Evolutionary conservation across 2,329 filamentous ascomycete genomes (phyloP).

Genomic region (Nemania sp.): DNA sequence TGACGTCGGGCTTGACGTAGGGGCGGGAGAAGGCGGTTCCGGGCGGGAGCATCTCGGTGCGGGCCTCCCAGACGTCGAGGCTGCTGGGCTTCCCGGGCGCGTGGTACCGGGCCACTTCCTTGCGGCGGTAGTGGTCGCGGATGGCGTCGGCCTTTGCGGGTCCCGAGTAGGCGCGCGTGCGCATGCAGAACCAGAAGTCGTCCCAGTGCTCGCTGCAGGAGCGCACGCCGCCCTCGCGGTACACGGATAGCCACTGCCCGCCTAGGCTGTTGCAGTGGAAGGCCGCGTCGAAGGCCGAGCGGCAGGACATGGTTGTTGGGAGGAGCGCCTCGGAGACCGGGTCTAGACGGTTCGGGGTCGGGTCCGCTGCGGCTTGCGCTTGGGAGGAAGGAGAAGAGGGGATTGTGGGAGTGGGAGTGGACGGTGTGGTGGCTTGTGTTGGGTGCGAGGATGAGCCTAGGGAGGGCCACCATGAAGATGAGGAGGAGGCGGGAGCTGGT

Average conservation of each 20-base stretch:
- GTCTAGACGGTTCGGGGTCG: slow-evolving; percentile 39
- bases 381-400: no score
- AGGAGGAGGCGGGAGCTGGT: slow-evolving; percentile 27
- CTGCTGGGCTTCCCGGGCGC: slow-evolving; percentile 68
- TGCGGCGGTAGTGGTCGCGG: slow-evolving; percentile 68
- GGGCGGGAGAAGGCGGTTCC: slow-evolving; percentile 51
- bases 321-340: slow-evolving; percentile 71
- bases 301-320: slow-evolving; percentile 84
- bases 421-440: slow-evolving; percentile 22
- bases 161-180: slow-evolving; percentile 67
- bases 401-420: slow-evolving; percentile 20
- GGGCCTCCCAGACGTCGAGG: slow-evolving; percentile 86
- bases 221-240: slow-evolving; percentile 79
- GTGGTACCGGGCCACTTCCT: slow-evolving; percentile 65
- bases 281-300: slow-evolving; percentile 85
- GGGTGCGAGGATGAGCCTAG: slow-evolving; percentile 22
- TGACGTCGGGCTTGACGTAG: slow-evolving; percentile 45
- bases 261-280: slow-evolving; percentile 93
- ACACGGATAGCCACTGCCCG: slow-evolving; percentile 89
- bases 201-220: slow-evolving; percentile 85
- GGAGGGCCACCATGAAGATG: slow-evolving; percentile 40
- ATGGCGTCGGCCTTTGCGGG: slow-evolving; percentile 65
- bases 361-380: slow-evolving; percentile 8
- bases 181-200: slow-evolving; percentile 99
- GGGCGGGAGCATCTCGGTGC: slow-evolving; percentile 62